Evolutionary conservation across 352 stramenopile genomes (phyloP).

Genomic region (Globisporangium splendens): DNA sequence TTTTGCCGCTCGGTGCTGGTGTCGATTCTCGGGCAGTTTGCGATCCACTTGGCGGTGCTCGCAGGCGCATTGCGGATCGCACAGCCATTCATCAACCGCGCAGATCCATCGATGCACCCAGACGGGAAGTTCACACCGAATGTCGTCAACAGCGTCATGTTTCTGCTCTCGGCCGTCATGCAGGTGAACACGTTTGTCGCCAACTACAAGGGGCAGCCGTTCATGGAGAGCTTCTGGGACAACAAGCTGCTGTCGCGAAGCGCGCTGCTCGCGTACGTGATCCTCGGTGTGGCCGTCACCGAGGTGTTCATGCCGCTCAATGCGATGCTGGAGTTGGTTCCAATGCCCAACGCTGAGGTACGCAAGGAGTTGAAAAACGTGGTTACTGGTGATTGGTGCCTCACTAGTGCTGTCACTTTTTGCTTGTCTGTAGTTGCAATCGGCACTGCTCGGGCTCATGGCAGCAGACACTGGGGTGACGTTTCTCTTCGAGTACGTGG

Average conservation of each 20-base stretch:
- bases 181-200: conserved; percentile 51
- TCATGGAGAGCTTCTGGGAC: conserved; percentile 51
- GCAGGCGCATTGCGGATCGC: conserved; percentile 40
- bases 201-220: conserved; percentile 51
- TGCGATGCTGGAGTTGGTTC: conserved; percentile 33
- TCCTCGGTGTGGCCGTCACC: conserved; percentile 23
- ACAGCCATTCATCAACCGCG: conserved; percentile 57
- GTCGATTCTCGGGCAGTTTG: conserved; percentile 91
- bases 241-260: conserved; percentile 34
- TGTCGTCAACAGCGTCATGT: conserved; percentile 93
- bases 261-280: conserved; percentile 24
- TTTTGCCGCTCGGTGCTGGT: conserved; percentile 82
- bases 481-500: conserved; percentile 35
- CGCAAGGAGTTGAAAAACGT: not conserved
- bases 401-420: conserved; percentile 20
- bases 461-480: conserved; percentile 47
- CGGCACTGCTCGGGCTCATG: conserved; percentile 48
- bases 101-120: conserved; percentile 54
- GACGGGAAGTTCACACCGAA: conserved; percentile 91
- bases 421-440: conserved; percentile 29
- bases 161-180: conserved; percentile 86
- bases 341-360: conserved; percentile 33
- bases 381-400: conserved; percentile 17
- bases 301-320: conserved; percentile 34
- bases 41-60: conserved; percentile 87